Base-by-base conservation (phyloP, 2,329 filamentous ascomycete genomes). In the Botrytis hyacinthi region DNA sequence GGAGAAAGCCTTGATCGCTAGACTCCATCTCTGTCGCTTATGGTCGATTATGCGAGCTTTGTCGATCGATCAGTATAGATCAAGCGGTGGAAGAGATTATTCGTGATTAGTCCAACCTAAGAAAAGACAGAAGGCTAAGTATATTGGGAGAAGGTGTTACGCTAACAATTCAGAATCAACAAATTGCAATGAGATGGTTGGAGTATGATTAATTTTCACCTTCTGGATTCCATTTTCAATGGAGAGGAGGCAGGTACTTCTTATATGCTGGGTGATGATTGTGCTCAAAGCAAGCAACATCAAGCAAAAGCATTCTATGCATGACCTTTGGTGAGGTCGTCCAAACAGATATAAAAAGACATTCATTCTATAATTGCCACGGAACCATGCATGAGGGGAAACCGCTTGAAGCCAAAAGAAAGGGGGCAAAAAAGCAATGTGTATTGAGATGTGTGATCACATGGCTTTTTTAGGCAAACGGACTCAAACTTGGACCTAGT, bases 131-230 rank as follows among this genome's bases (percentile, higher is more conserved):
- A 32, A 29, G 51, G 29, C 1, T 9, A 9, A 57, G n/a, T 29
- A 4, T 14, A 8, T 29, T 32, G 0, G 51, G 14, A 18, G 14
- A 6, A 32, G 7, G 7, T 4, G 7, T 57, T 16, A 18, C n/a
- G 3, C n/a, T 18, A 18, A 4, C 4, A 57, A 18, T 8, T 18
- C 14, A 57, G 0, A 57, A 18, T 9, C n/a, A 57, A 57, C n/a
- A 32, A 57, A 57, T 29, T 18, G n/a, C 6, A 14, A 57, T 29
- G 14, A 18, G n/a, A 18, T 29, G 6, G 6, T 57, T 18, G 14
- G 7, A 32, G 0, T 57, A 1, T 57, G n/a, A 29, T 18, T 16
- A 4, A 4, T 57, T 0, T 29, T 18, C 0, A 26, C 1, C 26
- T 8, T 29, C n/a, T 29, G 7, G 3, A 57, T 57, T 29, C 3